A percentile compares a stretch with the other conserved stretches of the same genome.
phyloP scores from a whole-genome alignment of 2,329 filamentous ascomycete genomes.

The Paramyrothecium sp. region DNA sequence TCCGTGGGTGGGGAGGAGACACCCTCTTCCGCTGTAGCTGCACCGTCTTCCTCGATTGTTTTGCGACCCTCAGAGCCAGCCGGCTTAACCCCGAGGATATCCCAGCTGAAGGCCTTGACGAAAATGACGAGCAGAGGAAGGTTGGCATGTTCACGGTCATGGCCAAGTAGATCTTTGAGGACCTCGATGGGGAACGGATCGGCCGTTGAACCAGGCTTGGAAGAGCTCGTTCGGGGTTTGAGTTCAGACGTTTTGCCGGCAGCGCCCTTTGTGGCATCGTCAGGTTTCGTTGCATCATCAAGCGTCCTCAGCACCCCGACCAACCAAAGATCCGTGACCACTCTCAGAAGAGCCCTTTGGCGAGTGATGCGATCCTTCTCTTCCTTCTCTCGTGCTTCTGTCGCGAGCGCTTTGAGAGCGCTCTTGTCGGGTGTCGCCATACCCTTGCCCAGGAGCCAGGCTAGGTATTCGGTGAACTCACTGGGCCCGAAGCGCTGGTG shows the following conservation, averaged over 20 bases:
- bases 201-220: slow-evolving; percentile 58
- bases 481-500: slow-evolving; percentile 90
- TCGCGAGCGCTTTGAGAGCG: slow-evolving; percentile 71
- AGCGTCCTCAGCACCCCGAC: slow-evolving; percentile 84
- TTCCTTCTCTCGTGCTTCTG: slow-evolving; percentile 87
- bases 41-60: slow-evolving; percentile 77
- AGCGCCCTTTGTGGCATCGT: slow-evolving; percentile 61
- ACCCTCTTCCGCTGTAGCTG: slow-evolving; percentile 45
- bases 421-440: slow-evolving; percentile 88
- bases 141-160: slow-evolving; percentile 91
- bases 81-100: slow-evolving; percentile 79
- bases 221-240: slow-evolving; percentile 52
- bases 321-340: slow-evolving; percentile 95
- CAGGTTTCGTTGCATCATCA: slow-evolving; percentile 61
- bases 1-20: slow-evolving; percentile 35
- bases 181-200: slow-evolving; percentile 97
- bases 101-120: slow-evolving; percentile 95
- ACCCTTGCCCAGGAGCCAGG: slow-evolving; percentile 88
- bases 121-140: slow-evolving; percentile 90
- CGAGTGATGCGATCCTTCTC: slow-evolving; percentile 89
- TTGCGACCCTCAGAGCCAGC: slow-evolving; percentile 76
- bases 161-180: slow-evolving; percentile 91
- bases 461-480: slow-evolving; percentile 89
- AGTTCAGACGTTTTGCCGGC: slow-evolving; percentile 61
- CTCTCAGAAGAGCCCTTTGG: slow-evolving; percentile 80